Evolutionary conservation across 1,139 yeast species (phyloP).

Genomic region (Pichia sp.): DNA sequence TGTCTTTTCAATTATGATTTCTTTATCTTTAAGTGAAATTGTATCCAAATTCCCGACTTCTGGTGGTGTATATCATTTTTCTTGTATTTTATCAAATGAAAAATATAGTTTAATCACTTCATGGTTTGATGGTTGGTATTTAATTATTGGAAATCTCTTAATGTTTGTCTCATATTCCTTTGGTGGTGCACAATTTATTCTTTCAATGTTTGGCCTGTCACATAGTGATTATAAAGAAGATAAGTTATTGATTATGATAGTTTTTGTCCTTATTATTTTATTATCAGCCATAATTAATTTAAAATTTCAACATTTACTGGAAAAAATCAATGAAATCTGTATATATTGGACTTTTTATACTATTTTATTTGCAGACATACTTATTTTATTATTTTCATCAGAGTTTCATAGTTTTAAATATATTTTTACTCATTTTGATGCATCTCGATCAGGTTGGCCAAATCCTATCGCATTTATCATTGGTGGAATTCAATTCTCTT

Average conservation of each 20-base stretch:
- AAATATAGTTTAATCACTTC: slow-evolving; percentile 49
- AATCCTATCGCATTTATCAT: slow-evolving; percentile 59
- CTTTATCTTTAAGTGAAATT: slow-evolving; percentile 63
- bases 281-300: slow-evolving; percentile 58
- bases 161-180: slow-evolving; percentile 68
- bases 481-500: slow-evolving; percentile 76
- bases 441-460: slow-evolving; percentile 69
- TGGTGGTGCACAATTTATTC: slow-evolving; percentile 67
- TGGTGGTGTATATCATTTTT: slow-evolving; percentile 69
- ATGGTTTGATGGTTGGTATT: slow-evolving; percentile 75
- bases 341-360: slow-evolving; percentile 71
- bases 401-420: slow-evolving; percentile 53
- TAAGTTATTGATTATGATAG: slow-evolving; percentile 46
- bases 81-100: slow-evolving; percentile 60
- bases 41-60: slow-evolving; percentile 72
- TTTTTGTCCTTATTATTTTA: slow-evolving; percentile 50
- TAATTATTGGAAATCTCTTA: slow-evolving; percentile 69
- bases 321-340: slow-evolving; percentile 57
- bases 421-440: slow-evolving; percentile 65
- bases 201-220: slow-evolving; percentile 57
- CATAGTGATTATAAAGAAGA: slow-evolving; percentile 55
- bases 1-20: slow-evolving; percentile 54
- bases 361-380: slow-evolving; percentile 59
- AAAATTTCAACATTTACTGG: slow-evolving; percentile 53
- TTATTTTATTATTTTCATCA: slow-evolving; percentile 54